Conservation (phyloP, 225 moss, liverwort and hornwort species). For the Physcomitrium patens region DNA sequence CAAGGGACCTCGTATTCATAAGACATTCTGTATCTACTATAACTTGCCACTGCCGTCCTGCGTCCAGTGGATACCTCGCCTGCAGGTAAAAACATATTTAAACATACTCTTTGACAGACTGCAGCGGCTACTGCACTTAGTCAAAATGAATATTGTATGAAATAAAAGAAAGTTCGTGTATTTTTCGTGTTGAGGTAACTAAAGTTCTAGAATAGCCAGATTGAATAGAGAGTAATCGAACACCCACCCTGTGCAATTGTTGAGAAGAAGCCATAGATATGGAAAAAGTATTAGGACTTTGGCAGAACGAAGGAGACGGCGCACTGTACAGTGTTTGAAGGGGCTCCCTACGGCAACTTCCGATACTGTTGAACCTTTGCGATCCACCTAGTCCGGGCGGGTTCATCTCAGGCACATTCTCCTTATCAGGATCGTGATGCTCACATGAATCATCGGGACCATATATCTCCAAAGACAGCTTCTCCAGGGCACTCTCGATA, state of each 20-base stretch:
- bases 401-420: slow-evolving; percentile 52
- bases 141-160: too few relatives aligned
- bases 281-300: slow-evolving; percentile 48
- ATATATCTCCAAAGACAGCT: slow-evolving; percentile 27
- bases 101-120: too few relatives aligned
- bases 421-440: slow-evolving; percentile 71
- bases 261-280: slow-evolving; percentile 44
- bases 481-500: slow-evolving; percentile 38
- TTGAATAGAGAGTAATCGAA: slow-evolving; percentile 1
- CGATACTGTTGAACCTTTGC: slow-evolving; percentile 17
- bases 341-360: slow-evolving; percentile 46
- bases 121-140: too few relatives aligned
- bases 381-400: slow-evolving; percentile 28
- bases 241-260: slow-evolving; percentile 35
- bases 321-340: slow-evolving; percentile 63
- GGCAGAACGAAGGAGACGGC: slow-evolving; percentile 42
- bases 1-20: slow-evolving; percentile 62
- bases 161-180: too few relatives aligned
- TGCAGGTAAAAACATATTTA: too few relatives aligned
- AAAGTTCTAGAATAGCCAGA: too few relatives aligned
- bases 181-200: too few relatives aligned
- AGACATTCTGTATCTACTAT: slow-evolving; percentile 88
- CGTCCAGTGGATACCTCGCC: too few relatives aligned
- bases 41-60: slow-evolving; percentile 57
- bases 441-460: slow-evolving; percentile 46